A percentile compares a stretch with the other conserved stretches of the same genome.
Evolutionary conservation across 2,329 filamentous ascomycete genomes (phyloP).

Genomic region (Aspergillus versicolor): DNA sequence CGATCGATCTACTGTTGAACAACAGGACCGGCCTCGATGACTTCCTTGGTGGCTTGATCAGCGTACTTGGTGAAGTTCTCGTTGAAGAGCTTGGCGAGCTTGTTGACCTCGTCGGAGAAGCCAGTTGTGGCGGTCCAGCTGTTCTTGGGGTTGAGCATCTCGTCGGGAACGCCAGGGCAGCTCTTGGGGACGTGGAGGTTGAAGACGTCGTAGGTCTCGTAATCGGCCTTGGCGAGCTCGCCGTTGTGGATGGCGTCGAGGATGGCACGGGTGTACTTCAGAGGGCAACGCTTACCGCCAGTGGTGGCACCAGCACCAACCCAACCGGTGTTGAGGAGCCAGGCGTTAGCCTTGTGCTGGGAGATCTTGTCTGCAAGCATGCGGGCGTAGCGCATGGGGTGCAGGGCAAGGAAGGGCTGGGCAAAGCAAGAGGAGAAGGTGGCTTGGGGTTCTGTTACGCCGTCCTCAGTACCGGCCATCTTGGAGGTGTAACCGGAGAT

Average conservation of each 20-base stretch:
- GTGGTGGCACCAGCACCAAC: constrained; percentile 87
- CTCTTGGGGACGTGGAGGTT: constrained; percentile 93
- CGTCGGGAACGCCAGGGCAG: constrained; percentile 83
- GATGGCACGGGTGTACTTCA: constrained; percentile 98
- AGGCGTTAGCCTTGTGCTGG: constrained; percentile 90
- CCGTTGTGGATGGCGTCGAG: constrained; percentile 97
- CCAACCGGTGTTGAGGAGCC: constrained; percentile 98
- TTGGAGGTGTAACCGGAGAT: constrained; percentile 99
- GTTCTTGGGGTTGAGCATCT: constrained; percentile 91
- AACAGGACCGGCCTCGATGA: constrained; percentile 57
- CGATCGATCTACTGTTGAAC: constrained; percentile 15
- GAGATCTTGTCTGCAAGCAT: constrained; percentile 99
- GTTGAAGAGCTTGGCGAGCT: constrained; percentile 84
- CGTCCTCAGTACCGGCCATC: constrained; percentile 99
- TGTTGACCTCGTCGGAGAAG: constrained; percentile 85
- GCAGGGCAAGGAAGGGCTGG: constrained; percentile 96
- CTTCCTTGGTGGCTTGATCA: constrained; percentile 76
- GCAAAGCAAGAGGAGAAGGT: constrained; percentile 99
- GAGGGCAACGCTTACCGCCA: constrained; percentile 92
- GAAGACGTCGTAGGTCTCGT: constrained; percentile 94
- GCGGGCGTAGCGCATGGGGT: constrained; percentile 98
- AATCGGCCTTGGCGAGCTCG: constrained; percentile 88
- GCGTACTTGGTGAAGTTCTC: constrained; percentile 98
- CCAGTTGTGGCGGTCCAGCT: constrained; percentile 82
- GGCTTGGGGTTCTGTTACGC: constrained; percentile 93